Conservation (phyloP, 1,284 basidiomycete genomes). For the Quambalaria eucalypti region DNA sequence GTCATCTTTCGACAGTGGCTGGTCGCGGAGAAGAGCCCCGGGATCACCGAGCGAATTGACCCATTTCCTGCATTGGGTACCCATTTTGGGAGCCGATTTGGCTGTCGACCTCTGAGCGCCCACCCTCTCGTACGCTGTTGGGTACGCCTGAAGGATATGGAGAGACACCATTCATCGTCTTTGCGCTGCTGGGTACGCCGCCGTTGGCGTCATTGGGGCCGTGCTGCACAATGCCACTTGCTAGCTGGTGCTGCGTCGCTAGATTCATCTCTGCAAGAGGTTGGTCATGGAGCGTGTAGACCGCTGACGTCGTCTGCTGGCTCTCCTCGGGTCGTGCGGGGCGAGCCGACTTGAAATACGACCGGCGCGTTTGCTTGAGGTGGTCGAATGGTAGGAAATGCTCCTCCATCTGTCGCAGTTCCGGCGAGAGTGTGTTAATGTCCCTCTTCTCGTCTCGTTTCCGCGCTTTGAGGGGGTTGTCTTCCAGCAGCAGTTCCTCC, state of each 20-base stretch:
- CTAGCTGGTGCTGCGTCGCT: too few relatives aligned
- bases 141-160: too few relatives aligned
- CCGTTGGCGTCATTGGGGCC: too few relatives aligned
- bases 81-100: neutral
- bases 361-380: slow-evolving; percentile 30
- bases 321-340: slow-evolving; percentile 4
- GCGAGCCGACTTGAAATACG: slow-evolving; percentile 19
- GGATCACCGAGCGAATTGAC: too few relatives aligned
- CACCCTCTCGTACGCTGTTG: too few relatives aligned
- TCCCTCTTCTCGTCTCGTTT: slow-evolving; percentile 84
- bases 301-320: slow-evolving; percentile 23
- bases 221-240: too few relatives aligned
- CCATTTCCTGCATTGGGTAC: neutral
- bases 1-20: too few relatives aligned
- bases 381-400: slow-evolving; percentile 54
- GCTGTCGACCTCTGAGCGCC: too few relatives aligned
- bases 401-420: slow-evolving; percentile 96
- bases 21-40: too few relatives aligned
- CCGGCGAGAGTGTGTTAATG: slow-evolving; percentile 68
- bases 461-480: slow-evolving; percentile 91
- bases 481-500: slow-evolving; percentile 87
- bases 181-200: too few relatives aligned
- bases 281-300: slow-evolving; percentile 31
- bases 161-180: too few relatives aligned
- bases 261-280: slow-evolving; percentile 31